A percentile compares a stretch with the other conserved stretches of the same genome.
Conservation (phyloP, 2,329 filamentous ascomycete genomes). For the Davidsoniella eucalypti region DNA sequence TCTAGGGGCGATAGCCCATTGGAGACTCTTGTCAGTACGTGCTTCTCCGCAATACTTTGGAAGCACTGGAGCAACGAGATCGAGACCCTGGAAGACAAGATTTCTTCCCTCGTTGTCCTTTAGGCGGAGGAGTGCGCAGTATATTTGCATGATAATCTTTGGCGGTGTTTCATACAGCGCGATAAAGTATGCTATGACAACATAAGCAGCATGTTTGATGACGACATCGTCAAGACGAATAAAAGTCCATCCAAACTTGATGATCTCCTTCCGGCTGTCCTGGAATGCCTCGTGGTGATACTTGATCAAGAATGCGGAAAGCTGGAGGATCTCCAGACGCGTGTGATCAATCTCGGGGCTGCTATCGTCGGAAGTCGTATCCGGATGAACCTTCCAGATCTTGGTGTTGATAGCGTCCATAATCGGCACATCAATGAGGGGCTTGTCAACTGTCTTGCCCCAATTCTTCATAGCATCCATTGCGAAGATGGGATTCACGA, state of each 20-base stretch:
- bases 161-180: constrained; percentile 88
- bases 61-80: constrained; percentile 85
- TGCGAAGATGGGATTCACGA: constrained; percentile 90
- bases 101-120: constrained; percentile 90
- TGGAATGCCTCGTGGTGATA: constrained; percentile 79
- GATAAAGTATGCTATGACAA: constrained; percentile 95
- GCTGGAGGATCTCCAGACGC: constrained; percentile 84
- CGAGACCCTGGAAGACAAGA: constrained; percentile 82
- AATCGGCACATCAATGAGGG: constrained; percentile 68
- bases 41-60: constrained; percentile 62
- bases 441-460: constrained; percentile 21
- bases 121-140: constrained; percentile 75
- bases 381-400: constrained; percentile 80
- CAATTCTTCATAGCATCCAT: constrained; percentile 88
- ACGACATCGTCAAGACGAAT: constrained; percentile 97
- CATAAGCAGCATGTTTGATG: constrained; percentile 96
- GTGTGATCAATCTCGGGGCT: constrained; percentile 83
- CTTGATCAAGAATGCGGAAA: constrained; percentile 89
- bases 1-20: constrained; percentile 81
- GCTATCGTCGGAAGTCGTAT: constrained; percentile 68
- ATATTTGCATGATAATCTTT: constrained; percentile 93
- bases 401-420: constrained; percentile 83
- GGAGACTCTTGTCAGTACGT: constrained; percentile 54
- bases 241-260: constrained; percentile 98
- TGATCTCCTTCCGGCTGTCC: constrained; percentile 90